These are phyloP conservation scores for Suillus alpinus DNA, from an alignment of 768 basidiomycete genomes.

Conservation along the genomic window DNA sequence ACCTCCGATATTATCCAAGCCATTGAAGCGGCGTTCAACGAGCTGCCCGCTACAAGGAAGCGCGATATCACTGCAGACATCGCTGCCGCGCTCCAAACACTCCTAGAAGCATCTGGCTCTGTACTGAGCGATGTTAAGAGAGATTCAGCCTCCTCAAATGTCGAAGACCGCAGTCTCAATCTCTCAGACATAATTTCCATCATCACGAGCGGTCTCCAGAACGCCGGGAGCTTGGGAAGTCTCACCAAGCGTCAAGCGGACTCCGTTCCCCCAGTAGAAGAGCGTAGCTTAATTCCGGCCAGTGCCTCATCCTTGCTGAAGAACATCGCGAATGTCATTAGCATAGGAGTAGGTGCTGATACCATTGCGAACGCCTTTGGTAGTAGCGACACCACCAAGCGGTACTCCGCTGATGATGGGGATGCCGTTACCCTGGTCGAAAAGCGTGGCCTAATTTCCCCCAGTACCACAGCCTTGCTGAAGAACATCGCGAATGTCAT, in stretches of 20 bases:
- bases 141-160: background rate
- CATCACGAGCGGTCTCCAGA: background rate
- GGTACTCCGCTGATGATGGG: background rate
- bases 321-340: background rate
- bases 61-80: background rate
- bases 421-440: too few relatives aligned
- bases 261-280: background rate
- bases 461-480: too few relatives aligned
- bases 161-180: background rate
- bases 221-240: background rate
- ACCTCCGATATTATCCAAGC: background rate
- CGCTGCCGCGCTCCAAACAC: background rate
- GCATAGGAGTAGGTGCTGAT: background rate
- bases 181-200: background rate
- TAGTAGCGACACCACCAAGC: background rate
- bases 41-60: background rate
- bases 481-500: too few relatives aligned
- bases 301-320: background rate
- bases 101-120: background rate
- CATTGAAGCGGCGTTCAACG: background rate
- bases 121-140: background rate
- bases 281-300: background rate
- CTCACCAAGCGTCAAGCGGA: background rate
- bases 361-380: background rate
- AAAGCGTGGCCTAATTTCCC: too few relatives aligned